These are phyloP conservation scores for Zasmidium cellare DNA, from an alignment of 2,329 filamentous ascomycete species.

Conservation along the genomic window DNA sequence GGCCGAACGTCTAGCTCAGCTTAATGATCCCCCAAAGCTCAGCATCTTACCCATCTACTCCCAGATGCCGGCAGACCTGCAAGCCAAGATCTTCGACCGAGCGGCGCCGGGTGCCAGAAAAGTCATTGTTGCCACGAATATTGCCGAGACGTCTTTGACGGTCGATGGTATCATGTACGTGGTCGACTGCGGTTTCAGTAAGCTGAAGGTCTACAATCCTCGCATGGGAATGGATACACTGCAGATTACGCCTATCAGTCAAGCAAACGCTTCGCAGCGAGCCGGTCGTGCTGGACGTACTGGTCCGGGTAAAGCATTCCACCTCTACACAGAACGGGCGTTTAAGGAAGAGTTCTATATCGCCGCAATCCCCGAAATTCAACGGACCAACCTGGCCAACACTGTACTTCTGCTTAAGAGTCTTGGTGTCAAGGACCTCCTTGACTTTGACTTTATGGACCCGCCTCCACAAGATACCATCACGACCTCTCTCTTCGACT, in stretches of 20 bases:
- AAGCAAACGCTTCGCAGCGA: conserved; percentile 91
- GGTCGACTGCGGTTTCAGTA: conserved; percentile 92
- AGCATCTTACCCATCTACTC: conserved; percentile 97
- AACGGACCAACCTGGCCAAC: conserved; percentile 92
- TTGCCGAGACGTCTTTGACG: conserved; percentile 95
- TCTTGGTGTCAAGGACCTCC: conserved; percentile 85
- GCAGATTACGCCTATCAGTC: conserved; percentile 95
- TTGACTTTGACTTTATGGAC: conserved; percentile 99
- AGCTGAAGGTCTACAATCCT: conserved; percentile 97
- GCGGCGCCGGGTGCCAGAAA: conserved; percentile 89
- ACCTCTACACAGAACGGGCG: conserved; percentile 89
- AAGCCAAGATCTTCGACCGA: conserved; percentile 95
- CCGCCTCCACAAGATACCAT: conserved; percentile 97
- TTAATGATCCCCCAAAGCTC: conserved; percentile 93
- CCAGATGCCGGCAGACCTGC: conserved; percentile 97
- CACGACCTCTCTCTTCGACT: conserved; percentile 92
- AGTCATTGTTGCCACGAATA: conserved; percentile 97
- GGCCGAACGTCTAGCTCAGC: conserved; percentile 78
- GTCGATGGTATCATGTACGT: conserved; percentile 99
- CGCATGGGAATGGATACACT: conserved; percentile 99
- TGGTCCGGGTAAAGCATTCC: conserved; percentile 91
- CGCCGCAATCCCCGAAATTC: conserved; percentile 95
- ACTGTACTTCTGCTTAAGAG: conserved; percentile 93
- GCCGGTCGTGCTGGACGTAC: conserved; percentile 92
- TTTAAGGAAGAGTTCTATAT: conserved; percentile 96